phyloP scores from a whole-genome alignment of 768 basidiomycete species.

The Psilocybe tampanensis region DNA sequence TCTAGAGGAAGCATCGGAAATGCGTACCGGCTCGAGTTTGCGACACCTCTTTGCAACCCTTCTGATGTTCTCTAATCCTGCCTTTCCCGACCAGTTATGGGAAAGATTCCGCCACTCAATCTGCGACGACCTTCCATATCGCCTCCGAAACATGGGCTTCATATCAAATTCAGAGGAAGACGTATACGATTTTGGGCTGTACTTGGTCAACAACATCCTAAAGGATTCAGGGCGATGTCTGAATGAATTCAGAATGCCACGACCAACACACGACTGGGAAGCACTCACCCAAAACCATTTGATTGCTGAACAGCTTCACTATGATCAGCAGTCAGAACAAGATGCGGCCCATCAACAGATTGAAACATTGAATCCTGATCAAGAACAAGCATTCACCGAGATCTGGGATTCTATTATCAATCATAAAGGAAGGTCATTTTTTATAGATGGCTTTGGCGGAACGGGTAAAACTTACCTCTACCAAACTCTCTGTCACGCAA shows the following conservation, averaged over 20 bases:
- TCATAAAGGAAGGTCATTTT: constrained; percentile 30
- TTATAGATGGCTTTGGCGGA: constrained; percentile 45
- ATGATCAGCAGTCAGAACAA: constrained; percentile 17
- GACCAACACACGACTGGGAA: constrained; percentile 27
- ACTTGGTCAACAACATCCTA: constrained; percentile 28
- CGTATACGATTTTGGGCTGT: constrained; percentile 43
- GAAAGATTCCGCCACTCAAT: constrained; percentile 31
- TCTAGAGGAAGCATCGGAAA: constrained; percentile 31
- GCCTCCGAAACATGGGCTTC: constrained; percentile 18
- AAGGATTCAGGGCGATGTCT: constrained; percentile 24
- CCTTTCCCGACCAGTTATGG: constrained; percentile 41
- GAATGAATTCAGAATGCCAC: constrained; percentile 33
- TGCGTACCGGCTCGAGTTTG: constrained; percentile 38
- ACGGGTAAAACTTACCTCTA: constrained; percentile 50
- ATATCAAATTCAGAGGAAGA: constrained; percentile 29
- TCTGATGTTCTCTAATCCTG: constrained; percentile 29
- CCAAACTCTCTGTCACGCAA: constrained; percentile 32
- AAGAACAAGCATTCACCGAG: constrained; percentile 19
- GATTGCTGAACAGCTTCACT: constrained; percentile 35
- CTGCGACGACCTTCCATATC: constrained; percentile 40
- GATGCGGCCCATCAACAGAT: constrained; percentile 1
- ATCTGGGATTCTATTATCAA: constrained; percentile 2
- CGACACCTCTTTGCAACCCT: constrained; percentile 42
- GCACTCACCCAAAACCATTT: constrained; percentile 23
- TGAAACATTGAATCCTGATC: constrained; percentile 27